A percentile compares a stretch with the other conserved stretches of the same genome.
Evolutionary conservation across 192 early-diverging fungal species (phyloP).

Genomic region (Umbelopsis sp.): DNA sequence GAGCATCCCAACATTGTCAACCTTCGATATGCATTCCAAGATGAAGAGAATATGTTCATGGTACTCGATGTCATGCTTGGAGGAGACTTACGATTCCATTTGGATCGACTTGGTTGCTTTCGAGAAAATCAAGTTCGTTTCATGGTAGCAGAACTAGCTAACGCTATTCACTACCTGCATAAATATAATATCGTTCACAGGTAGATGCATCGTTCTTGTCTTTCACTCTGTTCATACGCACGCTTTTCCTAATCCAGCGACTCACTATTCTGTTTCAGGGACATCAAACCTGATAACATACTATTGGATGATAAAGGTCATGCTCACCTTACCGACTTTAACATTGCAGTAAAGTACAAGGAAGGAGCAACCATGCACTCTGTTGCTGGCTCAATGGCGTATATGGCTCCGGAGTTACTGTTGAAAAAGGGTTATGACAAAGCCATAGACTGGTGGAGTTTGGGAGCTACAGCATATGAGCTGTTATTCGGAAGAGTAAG

Average conservation of each 20-base stretch:
- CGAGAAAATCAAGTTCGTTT: constrained; percentile 81
- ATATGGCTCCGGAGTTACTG: constrained; percentile 87
- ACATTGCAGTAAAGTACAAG: constrained; percentile 79
- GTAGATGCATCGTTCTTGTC: constrained; percentile 22
- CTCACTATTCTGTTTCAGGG: constrained; percentile 44
- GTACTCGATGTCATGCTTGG: constrained; percentile 89
- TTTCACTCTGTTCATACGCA: neutral
- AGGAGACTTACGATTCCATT: constrained; percentile 83
- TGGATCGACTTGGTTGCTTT: constrained; percentile 66
- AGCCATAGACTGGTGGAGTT: constrained; percentile 75
- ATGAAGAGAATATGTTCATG: constrained; percentile 88
- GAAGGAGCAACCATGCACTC: constrained; percentile 60
- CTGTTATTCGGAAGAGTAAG: constrained; percentile 74
- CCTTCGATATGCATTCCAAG: constrained; percentile 88
- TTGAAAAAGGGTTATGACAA: constrained; percentile 52
- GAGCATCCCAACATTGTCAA: constrained; percentile 71
- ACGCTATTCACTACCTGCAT: constrained; percentile 84
- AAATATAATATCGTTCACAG: constrained; percentile 82
- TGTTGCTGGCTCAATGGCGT: constrained; percentile 81
- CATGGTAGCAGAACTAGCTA: constrained; percentile 87
- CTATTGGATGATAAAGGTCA: constrained; percentile 80
- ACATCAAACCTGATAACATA: constrained; percentile 96
- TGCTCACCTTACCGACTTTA: constrained; percentile 94
- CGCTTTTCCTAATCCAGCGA: neutral
- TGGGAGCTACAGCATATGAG: constrained; percentile 80